Base-by-base conservation (phyloP, 2,329 filamentous ascomycete genomes). In the Chaetomiaceae sp. region DNA sequence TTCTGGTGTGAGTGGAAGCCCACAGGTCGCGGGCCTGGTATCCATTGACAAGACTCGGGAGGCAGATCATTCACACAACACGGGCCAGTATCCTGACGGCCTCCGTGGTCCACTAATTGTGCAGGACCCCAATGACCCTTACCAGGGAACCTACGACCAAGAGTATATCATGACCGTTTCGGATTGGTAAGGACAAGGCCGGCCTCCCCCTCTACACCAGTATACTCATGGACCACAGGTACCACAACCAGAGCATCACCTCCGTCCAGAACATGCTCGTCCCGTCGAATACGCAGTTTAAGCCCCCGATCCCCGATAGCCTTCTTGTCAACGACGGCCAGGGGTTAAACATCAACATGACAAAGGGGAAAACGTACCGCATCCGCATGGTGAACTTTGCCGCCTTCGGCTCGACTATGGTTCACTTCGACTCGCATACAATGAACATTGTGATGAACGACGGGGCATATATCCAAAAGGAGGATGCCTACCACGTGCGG, bases 71-170 rank as follows among this genome's bases (percentile, higher is more conserved):
- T 83, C 79, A 1, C 83, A 86, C 63, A 73, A 76, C 49, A 75
- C 76, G 67, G 81, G 76, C 2, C 82, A 85, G 60, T 86, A 85
- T 58, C 81, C 82, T 0, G 83, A 86, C 62, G 83, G 83, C n/a
- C 70, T 85, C 39, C 78, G 82, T 16, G 81, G 79, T 1, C 69
- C 79, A 0, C 60, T 86, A 37, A 78, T 86, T 49, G 72, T 86
- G 12, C 74, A 82, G 44, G 81, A 85, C 58, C 73, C 73, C 0
- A 63, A 73, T 0, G 70, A 78, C 23, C 79, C 79, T 1, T 82
- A 78, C 59, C 60, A 66, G 9, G 68, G 68, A 42, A 59, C 74
- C 23, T 82, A 78, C 51, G 79, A 84, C 39, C 75, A 81, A 41
- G 81, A 86, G 62, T 63, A 81, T 16, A 69, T 79, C 2, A 55